Percentiles rank a stretch among this genome's conserved stretches.
Conservation (phyloP, 1,139 yeast species). For the Suhomyces terraborum region DNA sequence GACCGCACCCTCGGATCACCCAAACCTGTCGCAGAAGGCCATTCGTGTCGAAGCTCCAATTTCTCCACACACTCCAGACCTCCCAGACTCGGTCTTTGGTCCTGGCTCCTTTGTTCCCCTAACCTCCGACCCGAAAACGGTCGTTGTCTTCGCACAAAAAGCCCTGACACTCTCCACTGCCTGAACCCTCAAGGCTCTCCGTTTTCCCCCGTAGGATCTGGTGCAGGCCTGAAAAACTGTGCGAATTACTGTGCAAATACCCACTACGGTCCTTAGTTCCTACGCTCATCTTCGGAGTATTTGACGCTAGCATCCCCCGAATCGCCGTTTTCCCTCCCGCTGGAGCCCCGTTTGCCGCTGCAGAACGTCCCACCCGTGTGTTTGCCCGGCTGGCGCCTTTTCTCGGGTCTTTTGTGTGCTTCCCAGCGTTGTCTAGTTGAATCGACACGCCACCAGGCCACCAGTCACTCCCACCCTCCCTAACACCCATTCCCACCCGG, state of each 20-base stretch:
- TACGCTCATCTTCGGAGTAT: not conserved
- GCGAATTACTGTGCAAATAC: too few species aligned
- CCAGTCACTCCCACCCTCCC: not conserved
- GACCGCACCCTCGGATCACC: too few species aligned
- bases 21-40: too few species aligned
- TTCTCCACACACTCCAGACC: too few species aligned
- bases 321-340: not conserved
- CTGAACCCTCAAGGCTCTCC: too few species aligned
- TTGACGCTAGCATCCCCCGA: not conserved
- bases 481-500: not conserved
- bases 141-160: not conserved
- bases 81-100: too few species aligned
- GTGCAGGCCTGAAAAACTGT: constrained; percentile 5
- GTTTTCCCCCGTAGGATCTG: not conserved
- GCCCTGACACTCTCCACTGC: too few species aligned
- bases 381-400: not conserved
- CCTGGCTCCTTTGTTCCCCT: too few species aligned
- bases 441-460: not conserved
- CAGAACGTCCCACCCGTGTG: not conserved
- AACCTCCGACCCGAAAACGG: not conserved
- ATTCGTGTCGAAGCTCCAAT: too few species aligned
- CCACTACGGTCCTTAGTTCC: not conserved
- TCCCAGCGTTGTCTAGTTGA: not conserved
- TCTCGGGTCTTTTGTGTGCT: not conserved
- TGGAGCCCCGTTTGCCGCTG: not conserved